A percentile compares a stretch with the other conserved stretches of the same genome.
phyloP scores from a whole-genome alignment of 495 filamentous ascomycete species.

The Aspergillus hancockii region DNA sequence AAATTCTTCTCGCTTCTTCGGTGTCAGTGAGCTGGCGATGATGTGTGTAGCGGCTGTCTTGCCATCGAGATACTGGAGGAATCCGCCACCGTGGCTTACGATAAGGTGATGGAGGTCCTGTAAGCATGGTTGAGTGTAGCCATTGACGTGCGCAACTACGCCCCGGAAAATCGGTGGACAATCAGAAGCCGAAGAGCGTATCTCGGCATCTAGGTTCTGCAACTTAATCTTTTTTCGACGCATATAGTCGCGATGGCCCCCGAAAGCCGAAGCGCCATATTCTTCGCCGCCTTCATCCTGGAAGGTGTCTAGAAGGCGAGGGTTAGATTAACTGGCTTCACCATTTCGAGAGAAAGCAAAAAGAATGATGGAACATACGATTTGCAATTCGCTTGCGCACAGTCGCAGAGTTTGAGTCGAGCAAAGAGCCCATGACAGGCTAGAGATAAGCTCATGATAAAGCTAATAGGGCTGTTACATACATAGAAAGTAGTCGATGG shows the following conservation, averaged over 20 bases:
- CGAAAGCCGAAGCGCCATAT: conserved; percentile 84
- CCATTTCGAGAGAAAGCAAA: not conserved
- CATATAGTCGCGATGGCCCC: conserved; percentile 87
- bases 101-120: conserved; percentile 85
- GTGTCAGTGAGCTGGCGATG: conserved; percentile 84
- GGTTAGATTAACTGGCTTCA: conserved; percentile 16
- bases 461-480: conserved; percentile 13
- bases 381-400: conserved; percentile 83
- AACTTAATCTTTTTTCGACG: conserved; percentile 93
- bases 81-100: conserved; percentile 87
- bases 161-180: conserved; percentile 87
- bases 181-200: conserved; percentile 64
- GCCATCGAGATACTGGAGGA: conserved; percentile 90
- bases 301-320: conserved; percentile 50
- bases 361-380: conserved; percentile 42
- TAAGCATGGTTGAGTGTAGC: conserved; percentile 88
- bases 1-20: conserved; percentile 89
- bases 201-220: conserved; percentile 84
- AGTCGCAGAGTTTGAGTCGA: conserved; percentile 72
- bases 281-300: conserved; percentile 81
- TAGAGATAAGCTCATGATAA: conserved; percentile 23
- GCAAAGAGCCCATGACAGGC: conserved; percentile 73
- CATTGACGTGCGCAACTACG: conserved; percentile 85
- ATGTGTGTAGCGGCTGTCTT: conserved; percentile 96
- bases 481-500: conserved; percentile 1